Evolutionary conservation across 257 asterid species (phyloP).

Genomic region (Craterostigma plantagineum): DNA sequence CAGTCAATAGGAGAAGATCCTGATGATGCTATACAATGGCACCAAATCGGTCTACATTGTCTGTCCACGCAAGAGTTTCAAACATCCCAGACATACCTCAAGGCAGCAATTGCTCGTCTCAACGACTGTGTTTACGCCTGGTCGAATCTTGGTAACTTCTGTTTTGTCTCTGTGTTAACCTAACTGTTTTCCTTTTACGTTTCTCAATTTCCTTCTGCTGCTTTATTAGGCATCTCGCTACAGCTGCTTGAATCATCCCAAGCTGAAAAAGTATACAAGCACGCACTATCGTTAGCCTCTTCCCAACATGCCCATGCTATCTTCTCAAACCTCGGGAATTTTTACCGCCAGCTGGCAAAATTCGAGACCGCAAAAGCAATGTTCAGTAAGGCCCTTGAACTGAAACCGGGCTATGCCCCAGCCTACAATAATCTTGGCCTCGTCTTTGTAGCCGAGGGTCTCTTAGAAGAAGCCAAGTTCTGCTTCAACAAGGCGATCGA

Average conservation of each 20-base stretch:
- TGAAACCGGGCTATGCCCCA: slow-evolving; percentile 96
- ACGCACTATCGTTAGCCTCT: slow-evolving; percentile 53
- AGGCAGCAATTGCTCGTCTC: slow-evolving; percentile 71
- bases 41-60: slow-evolving; percentile 87
- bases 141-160: slow-evolving; percentile 77
- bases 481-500: slow-evolving; percentile 77
- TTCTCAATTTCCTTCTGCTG: slow-evolving; percentile 4
- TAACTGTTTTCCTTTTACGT: neutral
- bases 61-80: slow-evolving; percentile 77
- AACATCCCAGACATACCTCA: slow-evolving; percentile 60
- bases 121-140: slow-evolving; percentile 65
- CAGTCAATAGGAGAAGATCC: slow-evolving; percentile 92
- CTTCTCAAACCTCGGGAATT: slow-evolving; percentile 76
- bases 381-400: slow-evolving; percentile 77
- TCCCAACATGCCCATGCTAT: slow-evolving; percentile 60
- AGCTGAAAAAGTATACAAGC: slow-evolving; percentile 78
- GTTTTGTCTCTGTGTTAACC: slow-evolving; percentile 5
- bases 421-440: slow-evolving; percentile 96
- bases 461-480: slow-evolving; percentile 60
- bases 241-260: slow-evolving; percentile 58
- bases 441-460: slow-evolving; percentile 77
- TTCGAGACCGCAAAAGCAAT: slow-evolving; percentile 68
- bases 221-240: slow-evolving; percentile 53
- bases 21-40: slow-evolving; percentile 94
- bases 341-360: slow-evolving; percentile 57